Conservation (phyloP, 2,329 filamentous ascomycete genomes). For the Fusarium neocosmosporiellum region DNA sequence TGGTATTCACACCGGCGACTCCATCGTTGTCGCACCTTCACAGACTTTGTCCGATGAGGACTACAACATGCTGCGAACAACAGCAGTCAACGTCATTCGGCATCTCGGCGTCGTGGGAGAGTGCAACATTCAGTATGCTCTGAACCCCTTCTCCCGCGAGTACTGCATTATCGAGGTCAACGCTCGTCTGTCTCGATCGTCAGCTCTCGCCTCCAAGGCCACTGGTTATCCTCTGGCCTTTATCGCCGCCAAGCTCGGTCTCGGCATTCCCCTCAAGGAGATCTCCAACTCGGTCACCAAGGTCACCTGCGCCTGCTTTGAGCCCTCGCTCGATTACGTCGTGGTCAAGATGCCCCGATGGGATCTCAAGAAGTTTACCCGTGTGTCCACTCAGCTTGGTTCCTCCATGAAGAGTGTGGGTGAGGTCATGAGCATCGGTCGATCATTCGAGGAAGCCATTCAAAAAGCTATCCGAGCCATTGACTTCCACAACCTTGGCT, state of each 20-base stretch:
- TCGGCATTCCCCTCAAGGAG: slow-evolving; percentile 94
- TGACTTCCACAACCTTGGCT: slow-evolving; percentile 94
- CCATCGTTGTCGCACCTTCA: slow-evolving; percentile 96
- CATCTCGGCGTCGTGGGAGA: slow-evolving; percentile 97
- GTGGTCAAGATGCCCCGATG: slow-evolving; percentile 99
- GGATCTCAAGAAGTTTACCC: slow-evolving; percentile 99
- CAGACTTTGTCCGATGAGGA: slow-evolving; percentile 98
- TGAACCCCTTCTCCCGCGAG: slow-evolving; percentile 96
- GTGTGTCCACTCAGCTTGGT: slow-evolving; percentile 93
- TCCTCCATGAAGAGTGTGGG: slow-evolving; percentile 99
- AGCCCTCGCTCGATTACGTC: slow-evolving; percentile 97
- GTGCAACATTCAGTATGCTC: slow-evolving; percentile 98
- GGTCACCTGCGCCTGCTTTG: slow-evolving; percentile 96
- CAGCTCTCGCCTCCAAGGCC: slow-evolving; percentile 95
- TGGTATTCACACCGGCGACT: slow-evolving; percentile 97
- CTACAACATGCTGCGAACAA: slow-evolving; percentile 98
- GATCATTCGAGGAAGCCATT: slow-evolving; percentile 97
- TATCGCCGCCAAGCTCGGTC: slow-evolving; percentile 96
- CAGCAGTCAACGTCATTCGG: slow-evolving; percentile 97
- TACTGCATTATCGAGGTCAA: slow-evolving; percentile 99
- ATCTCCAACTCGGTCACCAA: slow-evolving; percentile 97
- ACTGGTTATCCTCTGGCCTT: slow-evolving; percentile 98
- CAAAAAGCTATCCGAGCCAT: slow-evolving; percentile 97
- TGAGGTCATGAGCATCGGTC: slow-evolving; percentile 97
- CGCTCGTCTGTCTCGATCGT: slow-evolving; percentile 96